Conservation (phyloP, 805 yeast species). For the Candida fluviatilis region DNA sequence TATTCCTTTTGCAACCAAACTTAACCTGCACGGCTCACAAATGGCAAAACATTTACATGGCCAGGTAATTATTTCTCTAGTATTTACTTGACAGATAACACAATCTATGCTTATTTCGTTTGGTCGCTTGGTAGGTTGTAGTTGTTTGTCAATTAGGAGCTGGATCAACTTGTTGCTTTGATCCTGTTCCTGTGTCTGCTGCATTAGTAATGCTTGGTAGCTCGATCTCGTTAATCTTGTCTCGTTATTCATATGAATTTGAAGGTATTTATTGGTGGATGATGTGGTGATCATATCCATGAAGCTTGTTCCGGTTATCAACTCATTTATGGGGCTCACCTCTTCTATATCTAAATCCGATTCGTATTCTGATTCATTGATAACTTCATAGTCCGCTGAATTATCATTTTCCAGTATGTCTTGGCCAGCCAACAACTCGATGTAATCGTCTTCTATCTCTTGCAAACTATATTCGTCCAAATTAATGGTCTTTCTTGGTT, state of each 20-base stretch:
- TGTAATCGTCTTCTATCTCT: conserved; percentile 17
- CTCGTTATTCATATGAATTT: conserved; percentile 22
- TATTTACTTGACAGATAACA: conserved; percentile 75
- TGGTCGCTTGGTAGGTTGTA: conserved; percentile 5
- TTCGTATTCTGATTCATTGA: conserved; percentile 15
- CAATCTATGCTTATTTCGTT: conserved; percentile 41
- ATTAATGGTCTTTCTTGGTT: conserved; percentile 7
- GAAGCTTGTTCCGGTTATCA: conserved; percentile 22
- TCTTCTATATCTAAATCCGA: conserved; percentile 11
- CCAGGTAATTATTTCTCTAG: conserved; percentile 81
- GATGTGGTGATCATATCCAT: conserved; percentile 18
- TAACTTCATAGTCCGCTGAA: conserved; percentile 27
- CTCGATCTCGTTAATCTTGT: conserved; percentile 31
- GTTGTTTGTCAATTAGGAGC: conserved; percentile 15
- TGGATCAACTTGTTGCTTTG: conserved; percentile 19
- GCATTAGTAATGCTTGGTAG: conserved; percentile 10
- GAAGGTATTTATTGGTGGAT: conserved; percentile 14
- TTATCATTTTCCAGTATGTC: conserved; percentile 36
- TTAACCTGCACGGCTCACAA: conserved; percentile 78
- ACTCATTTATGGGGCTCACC: conserved; percentile 15
- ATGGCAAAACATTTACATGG: conserved; percentile 89
- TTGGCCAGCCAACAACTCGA: conserved; percentile 20
- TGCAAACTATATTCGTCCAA: conserved; percentile 16
- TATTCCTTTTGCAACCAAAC: conserved; percentile 67
- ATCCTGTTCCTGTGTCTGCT: conserved; percentile 5